Evolutionary conservation across 305 asterid genomes (phyloP).

Genomic region (Fraxinus latifolia): DNA sequence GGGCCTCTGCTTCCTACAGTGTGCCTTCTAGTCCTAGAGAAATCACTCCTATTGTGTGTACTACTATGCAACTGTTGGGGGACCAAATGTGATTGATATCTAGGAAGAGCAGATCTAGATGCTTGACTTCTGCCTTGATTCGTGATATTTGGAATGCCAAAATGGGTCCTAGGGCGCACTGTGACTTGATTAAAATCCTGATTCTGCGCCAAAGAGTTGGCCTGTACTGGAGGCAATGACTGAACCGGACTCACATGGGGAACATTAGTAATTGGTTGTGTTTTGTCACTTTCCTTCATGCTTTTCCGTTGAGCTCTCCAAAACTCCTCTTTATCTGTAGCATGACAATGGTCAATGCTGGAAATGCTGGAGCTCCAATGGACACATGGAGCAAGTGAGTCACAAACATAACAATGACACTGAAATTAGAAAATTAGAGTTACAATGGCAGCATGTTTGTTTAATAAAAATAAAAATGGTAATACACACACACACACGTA

Average conservation of each 20-base stretch:
- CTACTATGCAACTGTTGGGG: conserved; percentile 26
- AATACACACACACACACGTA: not conserved
- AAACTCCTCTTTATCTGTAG: conserved; percentile 64
- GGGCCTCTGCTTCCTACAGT: conserved; percentile 29
- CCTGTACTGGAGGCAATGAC: conserved; percentile 21
- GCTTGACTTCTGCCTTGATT: conserved; percentile 28
- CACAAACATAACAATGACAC: conserved; percentile 98
- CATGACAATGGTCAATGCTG: conserved; percentile 71
- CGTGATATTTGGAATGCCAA: conserved; percentile 18
- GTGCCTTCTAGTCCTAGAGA: conserved; percentile 29
- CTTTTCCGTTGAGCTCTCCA: conserved; percentile 65
- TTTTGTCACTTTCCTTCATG: conserved; percentile 37
- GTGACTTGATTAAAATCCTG: conserved; percentile 25
- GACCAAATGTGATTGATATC: conserved; percentile 24
- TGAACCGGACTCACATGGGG: not conserved
- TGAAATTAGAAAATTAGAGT: conserved; percentile 40
- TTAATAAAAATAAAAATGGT: conserved; percentile 2
- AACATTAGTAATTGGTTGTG: conserved; percentile 24
- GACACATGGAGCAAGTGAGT: conserved; percentile 82
- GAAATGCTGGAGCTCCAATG: conserved; percentile 56
- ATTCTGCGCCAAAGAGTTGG: conserved; percentile 26
- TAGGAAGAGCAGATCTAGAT: conserved; percentile 27
- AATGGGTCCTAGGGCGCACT: conserved; percentile 34
- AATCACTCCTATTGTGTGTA: conserved; percentile 17
- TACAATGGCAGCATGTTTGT: conserved; percentile 19